Percentiles rank a stretch among this genome's conserved stretches.
Evolutionary conservation across 331 rosid species (phyloP).

Genomic region (Rhamnella rubrinervis): DNA sequence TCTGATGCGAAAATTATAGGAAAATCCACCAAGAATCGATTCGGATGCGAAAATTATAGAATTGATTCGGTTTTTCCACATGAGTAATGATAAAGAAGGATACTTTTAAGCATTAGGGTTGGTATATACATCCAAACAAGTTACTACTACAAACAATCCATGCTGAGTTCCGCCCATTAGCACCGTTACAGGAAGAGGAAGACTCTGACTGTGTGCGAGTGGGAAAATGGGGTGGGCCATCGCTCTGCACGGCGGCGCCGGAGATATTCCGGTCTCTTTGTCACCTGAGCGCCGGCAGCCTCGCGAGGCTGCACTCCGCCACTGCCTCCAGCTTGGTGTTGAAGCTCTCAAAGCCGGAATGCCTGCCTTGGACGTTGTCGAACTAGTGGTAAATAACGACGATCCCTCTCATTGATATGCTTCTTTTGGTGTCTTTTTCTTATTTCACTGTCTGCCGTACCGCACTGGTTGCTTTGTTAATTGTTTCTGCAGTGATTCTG

Average conservation of each 20-base stretch:
- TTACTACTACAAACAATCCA: too few relatives aligned
- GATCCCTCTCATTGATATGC: not conserved
- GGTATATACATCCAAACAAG: too few relatives aligned
- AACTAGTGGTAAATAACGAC: conserved; percentile 56
- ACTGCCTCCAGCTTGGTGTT: conserved; percentile 70
- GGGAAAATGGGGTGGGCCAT: conserved; percentile 85
- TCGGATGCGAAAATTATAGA: too few relatives aligned
- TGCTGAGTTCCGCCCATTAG: too few relatives aligned
- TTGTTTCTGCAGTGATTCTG: too few relatives aligned
- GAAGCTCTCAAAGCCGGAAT: conserved; percentile 59
- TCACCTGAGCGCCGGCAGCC: conserved; percentile 63
- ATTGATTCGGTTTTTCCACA: too few relatives aligned
- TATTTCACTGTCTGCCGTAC: not conserved
- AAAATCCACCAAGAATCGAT: too few relatives aligned
- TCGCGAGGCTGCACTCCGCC: conserved; percentile 79
- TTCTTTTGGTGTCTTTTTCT: not conserved
- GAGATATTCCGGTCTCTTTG: conserved; percentile 62
- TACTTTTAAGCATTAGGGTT: too few relatives aligned
- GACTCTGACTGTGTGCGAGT: not conserved
- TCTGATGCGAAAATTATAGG: too few relatives aligned
- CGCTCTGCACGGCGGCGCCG: conserved; percentile 94
- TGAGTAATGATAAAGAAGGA: too few relatives aligned
- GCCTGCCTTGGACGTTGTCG: conserved; percentile 72
- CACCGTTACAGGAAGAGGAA: too few relatives aligned
- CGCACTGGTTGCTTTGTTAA: too few relatives aligned